phyloP scores from a whole-genome alignment of 139 green algal species.

The Chlorella sp. region DNA sequence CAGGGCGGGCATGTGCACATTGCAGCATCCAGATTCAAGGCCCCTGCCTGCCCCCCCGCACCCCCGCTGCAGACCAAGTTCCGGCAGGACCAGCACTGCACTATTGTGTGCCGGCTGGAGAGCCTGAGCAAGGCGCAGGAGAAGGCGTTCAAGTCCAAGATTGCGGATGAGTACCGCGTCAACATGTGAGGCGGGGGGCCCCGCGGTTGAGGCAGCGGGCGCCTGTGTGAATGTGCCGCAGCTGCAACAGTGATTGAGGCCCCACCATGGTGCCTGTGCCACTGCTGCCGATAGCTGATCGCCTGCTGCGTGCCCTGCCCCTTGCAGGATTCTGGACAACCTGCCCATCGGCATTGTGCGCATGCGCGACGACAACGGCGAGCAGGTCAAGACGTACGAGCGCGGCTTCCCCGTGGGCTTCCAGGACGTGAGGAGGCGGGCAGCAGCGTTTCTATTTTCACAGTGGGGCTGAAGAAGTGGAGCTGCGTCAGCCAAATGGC shows the following conservation, averaged over 20 bases:
- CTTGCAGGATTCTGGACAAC: slow-evolving; percentile 95
- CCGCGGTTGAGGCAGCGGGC: too few species aligned
- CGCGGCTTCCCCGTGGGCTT: slow-evolving; percentile 95
- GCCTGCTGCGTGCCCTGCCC: background rate
- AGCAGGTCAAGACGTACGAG: slow-evolving; percentile 93
- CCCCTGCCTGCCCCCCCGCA: background rate
- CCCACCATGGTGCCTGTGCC: too few species aligned
- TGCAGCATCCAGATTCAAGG: too few species aligned
- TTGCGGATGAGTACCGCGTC: slow-evolving; percentile 97
- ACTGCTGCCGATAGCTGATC: too few species aligned
- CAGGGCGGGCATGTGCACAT: too few species aligned
- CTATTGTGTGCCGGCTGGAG: slow-evolving; percentile 92
- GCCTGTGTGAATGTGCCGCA: too few species aligned
- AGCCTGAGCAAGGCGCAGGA: slow-evolving; percentile 74
- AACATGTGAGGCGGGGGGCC: slow-evolving; percentile 87
- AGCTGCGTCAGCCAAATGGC: too few species aligned
- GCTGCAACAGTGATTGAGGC: too few species aligned
- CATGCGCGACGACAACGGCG: slow-evolving; percentile 81
- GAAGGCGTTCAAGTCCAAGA: slow-evolving; percentile 84
- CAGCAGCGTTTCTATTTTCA: too few species aligned
- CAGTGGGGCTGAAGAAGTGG: too few species aligned
- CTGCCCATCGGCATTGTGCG: slow-evolving; percentile 95
- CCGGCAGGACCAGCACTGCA: slow-evolving; percentile 93
- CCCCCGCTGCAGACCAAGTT: slow-evolving; percentile 85
- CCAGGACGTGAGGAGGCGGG: slow-evolving; percentile 66